phyloP scores from a whole-genome alignment of 2,329 filamentous ascomycete species.

The Fusarium sp. region DNA sequence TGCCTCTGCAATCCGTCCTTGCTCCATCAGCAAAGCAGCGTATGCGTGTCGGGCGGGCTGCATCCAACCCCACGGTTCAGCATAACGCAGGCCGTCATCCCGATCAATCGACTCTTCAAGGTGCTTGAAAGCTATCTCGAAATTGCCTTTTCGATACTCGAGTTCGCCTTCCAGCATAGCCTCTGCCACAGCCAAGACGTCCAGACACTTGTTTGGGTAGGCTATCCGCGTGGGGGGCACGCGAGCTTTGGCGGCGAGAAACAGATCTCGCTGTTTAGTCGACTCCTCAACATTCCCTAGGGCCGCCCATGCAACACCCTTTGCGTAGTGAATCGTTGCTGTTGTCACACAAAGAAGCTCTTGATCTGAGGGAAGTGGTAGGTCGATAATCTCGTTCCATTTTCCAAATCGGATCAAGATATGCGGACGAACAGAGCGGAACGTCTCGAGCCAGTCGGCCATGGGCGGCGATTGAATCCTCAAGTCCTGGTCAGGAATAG shows the following conservation, averaged over 20 bases:
- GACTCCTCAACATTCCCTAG: constrained; percentile 64
- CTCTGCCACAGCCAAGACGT: constrained; percentile 68
- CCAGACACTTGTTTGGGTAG: constrained; percentile 73
- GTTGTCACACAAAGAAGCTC: constrained; percentile 73
- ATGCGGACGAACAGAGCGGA: constrained; percentile 72
- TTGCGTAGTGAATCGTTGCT: constrained; percentile 74
- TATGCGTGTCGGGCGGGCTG: constrained; percentile 75
- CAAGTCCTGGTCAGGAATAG: constrained; percentile 65
- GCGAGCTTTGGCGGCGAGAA: constrained; percentile 59
- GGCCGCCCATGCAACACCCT: constrained; percentile 72
- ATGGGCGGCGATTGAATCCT: constrained; percentile 69
- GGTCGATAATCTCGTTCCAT: constrained; percentile 71
- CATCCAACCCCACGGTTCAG: constrained; percentile 82
- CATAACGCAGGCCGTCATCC: constrained; percentile 72
- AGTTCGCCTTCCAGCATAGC: constrained; percentile 79
- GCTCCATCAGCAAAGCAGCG: constrained; percentile 73
- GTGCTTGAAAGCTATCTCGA: constrained; percentile 66
- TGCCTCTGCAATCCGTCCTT: constrained; percentile 65
- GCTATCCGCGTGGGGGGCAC: constrained; percentile 69
- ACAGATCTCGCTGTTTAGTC: constrained; percentile 59
- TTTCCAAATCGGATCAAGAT: constrained; percentile 76
- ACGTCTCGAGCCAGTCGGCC: constrained; percentile 79
- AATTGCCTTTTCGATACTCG: constrained; percentile 71
- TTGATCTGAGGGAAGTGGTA: constrained; percentile 65
- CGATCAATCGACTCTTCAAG: constrained; percentile 65